Evolutionary conservation across 345 rosid species (phyloP).

Genomic region (Aegle marmelos): DNA sequence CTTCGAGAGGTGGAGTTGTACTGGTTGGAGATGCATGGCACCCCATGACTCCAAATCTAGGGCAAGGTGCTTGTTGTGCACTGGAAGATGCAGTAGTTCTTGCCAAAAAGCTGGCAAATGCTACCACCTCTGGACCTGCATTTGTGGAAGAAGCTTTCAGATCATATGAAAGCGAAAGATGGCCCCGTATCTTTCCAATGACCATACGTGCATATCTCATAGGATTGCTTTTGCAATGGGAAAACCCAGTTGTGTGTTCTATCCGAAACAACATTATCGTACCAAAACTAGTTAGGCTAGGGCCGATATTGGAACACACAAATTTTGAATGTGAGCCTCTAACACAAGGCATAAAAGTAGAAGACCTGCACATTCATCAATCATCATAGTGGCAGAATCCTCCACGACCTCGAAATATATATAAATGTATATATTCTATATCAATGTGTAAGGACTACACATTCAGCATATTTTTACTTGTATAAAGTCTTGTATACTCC

Average conservation of each 20-base stretch:
- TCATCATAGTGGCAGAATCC: neutral
- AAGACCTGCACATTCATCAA: constrained; percentile 1
- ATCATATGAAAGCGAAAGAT: constrained; percentile 71
- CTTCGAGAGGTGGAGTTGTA: constrained; percentile 62
- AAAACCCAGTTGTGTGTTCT: constrained; percentile 66
- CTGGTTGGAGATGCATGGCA: constrained; percentile 94
- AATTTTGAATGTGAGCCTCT: constrained; percentile 76
- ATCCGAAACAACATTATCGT: constrained; percentile 57
- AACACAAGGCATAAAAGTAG: constrained; percentile 5
- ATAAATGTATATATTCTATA: neutral
- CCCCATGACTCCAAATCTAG: constrained; percentile 95
- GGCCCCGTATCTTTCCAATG: constrained; percentile 71
- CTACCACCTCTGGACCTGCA: constrained; percentile 37
- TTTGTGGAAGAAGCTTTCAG: constrained; percentile 55
- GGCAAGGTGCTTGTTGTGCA: constrained; percentile 92
- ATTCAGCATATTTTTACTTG: neutral
- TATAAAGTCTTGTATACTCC: neutral
- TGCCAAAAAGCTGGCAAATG: constrained; percentile 60
- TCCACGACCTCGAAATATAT: neutral
- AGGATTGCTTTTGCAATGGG: constrained; percentile 88
- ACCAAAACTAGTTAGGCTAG: constrained; percentile 67
- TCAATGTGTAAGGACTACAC: neutral
- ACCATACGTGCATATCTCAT: constrained; percentile 73
- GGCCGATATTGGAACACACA: constrained; percentile 79
- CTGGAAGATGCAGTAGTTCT: constrained; percentile 77